A percentile compares a stretch with the other conserved stretches of the same genome.
Evolutionary conservation across 345 rosid genomes (phyloP).

Genomic region (Populus pruinosa): DNA sequence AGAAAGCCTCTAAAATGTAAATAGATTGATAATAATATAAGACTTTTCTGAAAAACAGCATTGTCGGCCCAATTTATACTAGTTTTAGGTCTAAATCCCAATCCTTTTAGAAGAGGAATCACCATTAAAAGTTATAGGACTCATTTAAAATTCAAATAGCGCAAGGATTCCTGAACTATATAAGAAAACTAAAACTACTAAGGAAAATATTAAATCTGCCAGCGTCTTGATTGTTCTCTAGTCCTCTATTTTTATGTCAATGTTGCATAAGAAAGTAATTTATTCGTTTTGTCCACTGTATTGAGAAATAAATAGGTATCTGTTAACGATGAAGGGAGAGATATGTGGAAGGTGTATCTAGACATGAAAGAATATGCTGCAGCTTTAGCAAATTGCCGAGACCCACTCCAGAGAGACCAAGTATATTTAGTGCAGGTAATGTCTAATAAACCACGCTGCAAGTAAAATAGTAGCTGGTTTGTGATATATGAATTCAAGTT

Average conservation of each 20-base stretch:
- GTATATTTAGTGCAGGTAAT: constrained; percentile 92
- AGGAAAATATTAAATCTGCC: background rate
- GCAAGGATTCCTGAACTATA: background rate
- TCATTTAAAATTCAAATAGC: background rate
- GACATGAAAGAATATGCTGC: constrained; percentile 95
- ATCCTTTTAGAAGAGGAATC: background rate
- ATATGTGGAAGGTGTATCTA: constrained; percentile 99
- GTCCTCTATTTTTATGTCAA: constrained; percentile 9
- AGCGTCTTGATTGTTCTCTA: no score
- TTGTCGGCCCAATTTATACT: background rate
- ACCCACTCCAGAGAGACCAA: constrained; percentile 94
- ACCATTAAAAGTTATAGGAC: background rate
- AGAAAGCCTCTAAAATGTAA: background rate
- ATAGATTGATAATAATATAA: background rate
- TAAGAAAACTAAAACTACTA: background rate
- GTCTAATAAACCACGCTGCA: background rate
- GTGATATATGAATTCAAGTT: background rate
- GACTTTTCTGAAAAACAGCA: background rate
- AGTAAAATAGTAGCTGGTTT: constrained; percentile 8
- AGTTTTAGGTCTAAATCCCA: background rate
- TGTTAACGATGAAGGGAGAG: constrained; percentile 88
- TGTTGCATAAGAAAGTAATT: constrained; percentile 7
- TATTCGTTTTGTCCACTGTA: constrained; percentile 3
- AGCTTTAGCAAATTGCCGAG: constrained; percentile 84
- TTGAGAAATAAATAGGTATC: constrained; percentile 53